Evolutionary conservation across 306 rosid species (phyloP).

Genomic region (Erythrophleum fordii): DNA sequence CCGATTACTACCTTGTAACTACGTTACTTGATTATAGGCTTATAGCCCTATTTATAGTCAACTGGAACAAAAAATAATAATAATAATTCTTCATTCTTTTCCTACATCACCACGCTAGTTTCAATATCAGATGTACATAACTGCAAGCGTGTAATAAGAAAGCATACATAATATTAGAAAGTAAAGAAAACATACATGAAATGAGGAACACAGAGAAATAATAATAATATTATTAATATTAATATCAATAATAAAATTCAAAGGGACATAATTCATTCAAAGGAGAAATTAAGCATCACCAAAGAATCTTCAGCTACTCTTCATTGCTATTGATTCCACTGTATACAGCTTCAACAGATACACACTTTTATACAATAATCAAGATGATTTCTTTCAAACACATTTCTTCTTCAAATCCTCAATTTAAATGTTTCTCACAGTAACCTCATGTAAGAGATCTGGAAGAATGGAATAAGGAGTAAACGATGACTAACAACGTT

Average conservation of each 20-base stretch:
- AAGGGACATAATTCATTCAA: background rate
- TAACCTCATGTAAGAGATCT: conserved; percentile 1
- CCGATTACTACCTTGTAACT: too few species aligned
- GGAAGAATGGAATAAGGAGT: background rate
- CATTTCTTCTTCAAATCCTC: conserved; percentile 14
- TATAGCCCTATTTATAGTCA: background rate
- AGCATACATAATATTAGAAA: background rate
- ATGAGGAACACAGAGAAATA: background rate
- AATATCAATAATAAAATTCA: background rate
- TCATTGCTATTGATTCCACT: conserved; percentile 7
- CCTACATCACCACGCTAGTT: background rate
- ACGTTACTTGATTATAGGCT: background rate
- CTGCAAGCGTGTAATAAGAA: conserved; percentile 40
- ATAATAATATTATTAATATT: background rate
- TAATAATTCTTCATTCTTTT: background rate
- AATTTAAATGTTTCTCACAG: background rate
- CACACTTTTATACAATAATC: background rate
- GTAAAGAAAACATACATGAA: background rate
- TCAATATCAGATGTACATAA: conserved; percentile 19
- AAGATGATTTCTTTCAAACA: background rate
- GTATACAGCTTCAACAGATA: conserved; percentile 4
- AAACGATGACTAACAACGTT: background rate
- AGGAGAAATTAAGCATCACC: conserved; percentile 17
- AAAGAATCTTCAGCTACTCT: conserved; percentile 15
- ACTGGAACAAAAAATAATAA: background rate